Evolutionary conservation across 73 alveolate species (phyloP).

Genomic region (Paraurostyla sp.): DNA sequence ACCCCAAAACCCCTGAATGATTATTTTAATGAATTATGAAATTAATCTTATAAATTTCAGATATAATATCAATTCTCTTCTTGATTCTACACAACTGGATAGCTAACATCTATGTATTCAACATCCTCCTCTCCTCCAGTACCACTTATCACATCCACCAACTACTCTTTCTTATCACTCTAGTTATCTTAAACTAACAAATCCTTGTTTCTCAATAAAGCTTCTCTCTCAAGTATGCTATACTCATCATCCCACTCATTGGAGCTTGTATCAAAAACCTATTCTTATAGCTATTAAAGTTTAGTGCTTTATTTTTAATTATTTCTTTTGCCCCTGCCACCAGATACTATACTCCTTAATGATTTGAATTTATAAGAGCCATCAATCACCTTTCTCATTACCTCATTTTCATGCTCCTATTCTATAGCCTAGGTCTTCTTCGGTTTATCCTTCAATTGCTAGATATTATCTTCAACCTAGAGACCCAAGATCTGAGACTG

Average conservation of each 20-base stretch:
- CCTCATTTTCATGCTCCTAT: neutral
- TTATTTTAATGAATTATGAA: too few relatives aligned
- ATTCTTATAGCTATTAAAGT: too few relatives aligned
- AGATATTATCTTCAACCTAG: too few relatives aligned
- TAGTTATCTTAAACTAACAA: neutral
- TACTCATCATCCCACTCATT: too few relatives aligned
- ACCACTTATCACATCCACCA: neutral
- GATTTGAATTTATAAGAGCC: constrained; percentile 32
- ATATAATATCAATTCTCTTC: neutral
- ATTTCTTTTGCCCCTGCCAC: neutral
- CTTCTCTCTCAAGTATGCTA: too few relatives aligned
- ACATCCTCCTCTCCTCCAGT: neutral
- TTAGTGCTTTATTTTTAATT: neutral
- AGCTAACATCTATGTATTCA: constrained; percentile 34
- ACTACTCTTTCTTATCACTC: neutral
- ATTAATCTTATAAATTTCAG: neutral
- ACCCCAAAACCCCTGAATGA: too few relatives aligned
- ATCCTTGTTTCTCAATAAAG: too few relatives aligned
- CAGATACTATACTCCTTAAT: constrained; percentile 1
- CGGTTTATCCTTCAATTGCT: too few relatives aligned
- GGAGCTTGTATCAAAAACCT: too few relatives aligned
- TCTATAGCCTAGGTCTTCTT: neutral
- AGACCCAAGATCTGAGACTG: too few relatives aligned
- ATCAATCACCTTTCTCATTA: neutral
- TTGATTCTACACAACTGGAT: neutral